A percentile compares a stretch with the other conserved stretches of the same genome.
phyloP scores from a whole-genome alignment of 352 stramenopile species.

The Globisporangium cederbergense region DNA sequence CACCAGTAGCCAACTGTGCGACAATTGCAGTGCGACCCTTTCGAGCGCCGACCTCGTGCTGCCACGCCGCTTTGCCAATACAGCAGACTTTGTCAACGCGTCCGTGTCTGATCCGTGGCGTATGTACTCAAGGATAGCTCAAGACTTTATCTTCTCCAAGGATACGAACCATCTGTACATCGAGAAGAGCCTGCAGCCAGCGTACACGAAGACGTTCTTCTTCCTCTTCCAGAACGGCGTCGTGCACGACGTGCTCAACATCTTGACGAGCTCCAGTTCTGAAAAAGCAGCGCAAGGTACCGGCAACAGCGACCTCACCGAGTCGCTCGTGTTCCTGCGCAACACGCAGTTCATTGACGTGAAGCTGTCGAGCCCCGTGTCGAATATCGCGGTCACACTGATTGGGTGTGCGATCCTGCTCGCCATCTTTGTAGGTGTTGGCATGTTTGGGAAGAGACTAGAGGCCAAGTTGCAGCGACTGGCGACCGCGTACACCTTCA shows the following conservation, averaged over 20 bases:
- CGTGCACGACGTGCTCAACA: neutral
- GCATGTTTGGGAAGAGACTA: neutral
- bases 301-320: too few species aligned
- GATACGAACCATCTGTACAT: constrained; percentile 44
- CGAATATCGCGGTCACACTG: neutral
- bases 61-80: neutral
- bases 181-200: constrained; percentile 33
- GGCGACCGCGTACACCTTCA: neutral
- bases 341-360: neutral
- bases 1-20: neutral
- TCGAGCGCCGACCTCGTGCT: neutral
- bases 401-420: neutral
- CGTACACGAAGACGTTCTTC: constrained; percentile 51
- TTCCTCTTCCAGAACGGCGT: constrained; percentile 41
- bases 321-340: neutral
- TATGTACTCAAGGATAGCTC: neutral
- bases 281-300: neutral
- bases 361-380: neutral
- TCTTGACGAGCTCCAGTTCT: neutral
- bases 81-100: neutral
- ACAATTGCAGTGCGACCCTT: neutral
- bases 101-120: neutral
- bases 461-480: neutral
- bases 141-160: constrained; percentile 29
- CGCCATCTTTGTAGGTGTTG: neutral